Evolutionary conservation across 345 rosid genomes (phyloP).

Genomic region (Orychophragmus violaceus): DNA sequence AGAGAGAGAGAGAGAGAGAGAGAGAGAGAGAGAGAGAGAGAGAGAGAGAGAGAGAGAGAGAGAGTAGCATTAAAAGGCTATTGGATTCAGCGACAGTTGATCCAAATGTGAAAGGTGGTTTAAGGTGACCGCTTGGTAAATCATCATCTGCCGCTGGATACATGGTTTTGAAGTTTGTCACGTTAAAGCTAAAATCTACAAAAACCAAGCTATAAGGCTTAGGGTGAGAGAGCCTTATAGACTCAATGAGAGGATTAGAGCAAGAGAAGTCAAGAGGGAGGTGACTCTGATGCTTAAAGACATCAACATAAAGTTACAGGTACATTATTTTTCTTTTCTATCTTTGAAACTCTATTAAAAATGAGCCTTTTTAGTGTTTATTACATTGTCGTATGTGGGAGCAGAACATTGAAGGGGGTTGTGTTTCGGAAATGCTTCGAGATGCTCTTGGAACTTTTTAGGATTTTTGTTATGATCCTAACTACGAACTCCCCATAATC

Average conservation of each 20-base stretch:
- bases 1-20: too few relatives aligned
- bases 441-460: constrained; percentile 9
- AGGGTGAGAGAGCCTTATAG: constrained; percentile 51
- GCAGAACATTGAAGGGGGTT: constrained; percentile 1
- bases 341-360: background rate
- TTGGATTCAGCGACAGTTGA: constrained; percentile 47
- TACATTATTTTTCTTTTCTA: background rate
- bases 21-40: too few relatives aligned
- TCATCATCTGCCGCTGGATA: constrained; percentile 36
- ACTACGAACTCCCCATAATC: too few relatives aligned
- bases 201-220: constrained; percentile 36
- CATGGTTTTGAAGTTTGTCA: constrained; percentile 43
- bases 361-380: background rate
- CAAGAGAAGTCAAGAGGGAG: constrained; percentile 37
- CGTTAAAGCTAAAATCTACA: constrained; percentile 31
- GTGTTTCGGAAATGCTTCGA: too few relatives aligned
- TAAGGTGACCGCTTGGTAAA: constrained; percentile 54
- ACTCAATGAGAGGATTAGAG: constrained; percentile 36
- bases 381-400: constrained; percentile 5
- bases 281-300: constrained; percentile 42
- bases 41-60: too few relatives aligned
- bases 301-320: constrained; percentile 33
- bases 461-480: too few relatives aligned
- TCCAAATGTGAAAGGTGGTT: too few relatives aligned
- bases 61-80: constrained; percentile 36